phyloP scores from a whole-genome alignment of 306 rosid species.

The Medicago lupulina region DNA sequence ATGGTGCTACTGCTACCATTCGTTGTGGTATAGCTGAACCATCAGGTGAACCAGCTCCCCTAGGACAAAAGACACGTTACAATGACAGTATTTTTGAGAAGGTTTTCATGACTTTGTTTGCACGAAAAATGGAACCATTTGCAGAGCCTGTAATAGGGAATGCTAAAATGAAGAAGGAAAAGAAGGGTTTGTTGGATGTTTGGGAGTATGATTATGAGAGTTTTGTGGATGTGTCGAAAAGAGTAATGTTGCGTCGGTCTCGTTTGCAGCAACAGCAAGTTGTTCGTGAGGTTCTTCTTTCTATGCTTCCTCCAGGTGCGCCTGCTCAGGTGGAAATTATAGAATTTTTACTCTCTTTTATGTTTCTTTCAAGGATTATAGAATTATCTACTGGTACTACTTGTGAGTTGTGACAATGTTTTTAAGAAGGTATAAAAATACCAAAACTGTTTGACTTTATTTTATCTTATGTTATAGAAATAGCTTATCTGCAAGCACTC shows the following conservation, averaged over 20 bases:
- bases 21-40: constrained; percentile 84
- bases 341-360: neutral
- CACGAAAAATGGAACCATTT: constrained; percentile 76
- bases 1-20: constrained; percentile 32
- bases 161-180: constrained; percentile 43
- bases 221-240: constrained; percentile 79
- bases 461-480: too few relatives aligned
- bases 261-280: constrained; percentile 83
- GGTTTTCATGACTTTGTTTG: constrained; percentile 81
- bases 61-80: constrained; percentile 79
- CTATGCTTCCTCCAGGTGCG: constrained; percentile 99
- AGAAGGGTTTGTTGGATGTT: constrained; percentile 48
- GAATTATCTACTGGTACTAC: too few relatives aligned
- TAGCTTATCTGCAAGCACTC: neutral
- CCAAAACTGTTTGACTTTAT: too few relatives aligned
- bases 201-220: constrained; percentile 76
- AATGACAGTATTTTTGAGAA: constrained; percentile 75
- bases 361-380: too few relatives aligned
- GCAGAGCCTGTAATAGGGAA: constrained; percentile 39
- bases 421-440: too few relatives aligned
- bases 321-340: constrained; percentile 78
- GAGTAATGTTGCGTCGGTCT: constrained; percentile 89
- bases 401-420: too few relatives aligned
- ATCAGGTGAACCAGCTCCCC: constrained; percentile 83
- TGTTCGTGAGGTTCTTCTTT: constrained; percentile 82